Conservation (phyloP, 495 filamentous ascomycete species). For the Penicillium roqueforti region DNA sequence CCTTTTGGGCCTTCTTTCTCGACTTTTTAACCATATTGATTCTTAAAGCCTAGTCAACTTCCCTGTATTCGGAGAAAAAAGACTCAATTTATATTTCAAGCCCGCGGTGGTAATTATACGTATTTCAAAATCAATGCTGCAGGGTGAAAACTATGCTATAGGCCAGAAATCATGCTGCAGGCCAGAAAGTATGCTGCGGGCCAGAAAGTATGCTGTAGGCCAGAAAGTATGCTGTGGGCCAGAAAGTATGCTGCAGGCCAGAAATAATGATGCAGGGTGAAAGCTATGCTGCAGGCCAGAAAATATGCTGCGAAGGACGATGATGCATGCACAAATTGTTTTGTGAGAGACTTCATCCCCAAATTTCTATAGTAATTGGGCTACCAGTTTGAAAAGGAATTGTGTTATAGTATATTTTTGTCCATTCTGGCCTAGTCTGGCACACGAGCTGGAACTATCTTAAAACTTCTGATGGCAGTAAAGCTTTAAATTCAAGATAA, state of each 20-base stretch:
- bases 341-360: no score
- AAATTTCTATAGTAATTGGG: no score
- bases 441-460: no score
- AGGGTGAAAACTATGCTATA: neutral
- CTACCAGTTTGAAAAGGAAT: no score
- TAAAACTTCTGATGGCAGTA: no score
- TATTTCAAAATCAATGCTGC: neutral
- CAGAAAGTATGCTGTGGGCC: neutral
- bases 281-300: no score
- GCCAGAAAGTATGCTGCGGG: neutral
- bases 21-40: neutral
- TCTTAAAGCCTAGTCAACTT: neutral
- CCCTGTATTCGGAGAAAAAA: neutral
- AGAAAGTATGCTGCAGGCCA: neutral
- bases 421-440: no score
- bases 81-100: neutral
- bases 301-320: no score
- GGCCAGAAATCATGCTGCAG: neutral
- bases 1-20: neutral
- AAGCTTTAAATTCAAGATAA: no score
- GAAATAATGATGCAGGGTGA: neutral
- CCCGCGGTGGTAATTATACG: neutral
- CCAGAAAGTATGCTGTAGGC: neutral
- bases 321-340: no score
- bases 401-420: no score